A percentile compares a stretch with the other conserved stretches of the same genome.
These are phyloP conservation scores for Colletotrichum musicola DNA, from an alignment of 2,329 filamentous ascomycete species.

Conservation along the genomic window DNA sequence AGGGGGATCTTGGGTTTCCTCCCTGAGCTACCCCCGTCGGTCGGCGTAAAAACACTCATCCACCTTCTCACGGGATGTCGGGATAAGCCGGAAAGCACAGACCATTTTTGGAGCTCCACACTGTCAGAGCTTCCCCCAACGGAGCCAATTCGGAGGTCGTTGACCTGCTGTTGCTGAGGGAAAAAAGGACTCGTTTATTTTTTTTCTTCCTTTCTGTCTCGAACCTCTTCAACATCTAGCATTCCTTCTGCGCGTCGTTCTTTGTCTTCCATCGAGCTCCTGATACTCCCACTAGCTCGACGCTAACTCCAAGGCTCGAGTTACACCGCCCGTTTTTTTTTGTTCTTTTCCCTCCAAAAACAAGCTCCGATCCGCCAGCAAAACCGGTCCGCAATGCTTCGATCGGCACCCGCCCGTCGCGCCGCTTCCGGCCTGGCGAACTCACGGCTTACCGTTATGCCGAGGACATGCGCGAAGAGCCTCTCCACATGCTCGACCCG, in stretches of 20 bases:
- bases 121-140: conserved; percentile 29
- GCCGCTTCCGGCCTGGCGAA: conserved; percentile 38
- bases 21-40: too few species aligned
- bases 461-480: conserved; percentile 38
- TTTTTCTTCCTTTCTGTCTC: conserved; percentile 11
- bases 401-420: conserved; percentile 36
- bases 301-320: conserved; percentile 7
- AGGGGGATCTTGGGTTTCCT: too few species aligned
- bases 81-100: conserved; percentile 34
- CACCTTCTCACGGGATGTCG: conserved; percentile 14
- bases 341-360: conserved; percentile 3
- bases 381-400: conserved; percentile 31
- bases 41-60: neutral
- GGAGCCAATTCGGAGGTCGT: conserved; percentile 27
- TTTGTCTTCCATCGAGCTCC: neutral
- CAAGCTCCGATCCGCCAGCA: conserved; percentile 9
- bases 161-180: conserved; percentile 13
- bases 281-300: conserved; percentile 23
- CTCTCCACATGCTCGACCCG: conserved; percentile 39
- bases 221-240: conserved; percentile 6
- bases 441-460: conserved; percentile 35
- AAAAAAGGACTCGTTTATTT: conserved; percentile 29
- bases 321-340: conserved; percentile 16
- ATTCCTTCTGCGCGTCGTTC: neutral
- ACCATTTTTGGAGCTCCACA: conserved; percentile 10